These are phyloP conservation scores for Obelidium mucronatum DNA, from an alignment of 192 early-diverging fungal species.

Conservation along the genomic window DNA sequence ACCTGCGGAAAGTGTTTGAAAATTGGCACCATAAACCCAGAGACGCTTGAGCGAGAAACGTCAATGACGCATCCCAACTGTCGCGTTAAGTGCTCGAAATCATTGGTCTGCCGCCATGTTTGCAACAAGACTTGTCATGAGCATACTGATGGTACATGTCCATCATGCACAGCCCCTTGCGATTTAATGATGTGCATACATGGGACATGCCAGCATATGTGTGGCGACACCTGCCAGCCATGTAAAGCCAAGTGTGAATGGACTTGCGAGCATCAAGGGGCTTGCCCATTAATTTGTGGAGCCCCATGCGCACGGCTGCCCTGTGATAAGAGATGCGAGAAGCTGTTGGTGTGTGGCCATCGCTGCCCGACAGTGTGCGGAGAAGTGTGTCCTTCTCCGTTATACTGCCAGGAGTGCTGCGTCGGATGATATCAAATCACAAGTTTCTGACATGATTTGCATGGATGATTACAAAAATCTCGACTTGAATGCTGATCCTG, in stretches of 20 bases:
- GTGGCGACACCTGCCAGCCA: constrained; percentile 48
- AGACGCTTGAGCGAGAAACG: not conserved
- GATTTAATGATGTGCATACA: constrained; percentile 49
- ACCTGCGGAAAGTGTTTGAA: constrained; percentile 54
- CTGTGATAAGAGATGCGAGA: constrained; percentile 58
- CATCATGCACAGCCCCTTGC: constrained; percentile 53
- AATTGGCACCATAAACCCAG: not conserved
- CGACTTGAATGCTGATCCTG: constrained; percentile 52
- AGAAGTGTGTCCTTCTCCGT: constrained; percentile 36
- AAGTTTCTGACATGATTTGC: constrained; percentile 36
- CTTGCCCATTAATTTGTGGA: constrained; percentile 59
- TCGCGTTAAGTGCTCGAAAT: constrained; percentile 11
- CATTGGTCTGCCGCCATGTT: constrained; percentile 51
- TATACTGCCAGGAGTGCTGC: constrained; percentile 35
- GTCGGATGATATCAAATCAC: not conserved
- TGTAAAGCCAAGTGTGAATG: constrained; percentile 59
- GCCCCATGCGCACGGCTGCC: constrained; percentile 66
- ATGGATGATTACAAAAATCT: constrained; percentile 40
- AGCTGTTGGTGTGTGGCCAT: constrained; percentile 42
- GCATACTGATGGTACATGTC: constrained; percentile 39
- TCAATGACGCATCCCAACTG: constrained; percentile 14
- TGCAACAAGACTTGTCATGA: constrained; percentile 37
- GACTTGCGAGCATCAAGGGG: constrained; percentile 58
- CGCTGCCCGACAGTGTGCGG: constrained; percentile 48
- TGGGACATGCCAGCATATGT: constrained; percentile 41